Conservation (phyloP, 2,329 filamentous ascomycete species). For the Phialophora macrospora region DNA sequence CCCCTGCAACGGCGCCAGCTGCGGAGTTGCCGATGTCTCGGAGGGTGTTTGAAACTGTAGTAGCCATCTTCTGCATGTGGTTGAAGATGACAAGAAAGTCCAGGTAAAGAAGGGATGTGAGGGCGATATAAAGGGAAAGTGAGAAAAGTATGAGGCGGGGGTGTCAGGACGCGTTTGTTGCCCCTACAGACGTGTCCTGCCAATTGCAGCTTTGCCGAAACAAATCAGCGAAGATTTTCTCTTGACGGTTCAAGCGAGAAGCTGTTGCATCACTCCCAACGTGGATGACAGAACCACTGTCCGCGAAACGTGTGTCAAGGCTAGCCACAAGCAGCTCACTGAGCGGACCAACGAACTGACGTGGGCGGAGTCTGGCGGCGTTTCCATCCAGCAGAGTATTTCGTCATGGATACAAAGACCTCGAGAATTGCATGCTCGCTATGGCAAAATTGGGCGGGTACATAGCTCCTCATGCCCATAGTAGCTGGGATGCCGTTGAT, state of each 20-base stretch:
- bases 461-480: no score
- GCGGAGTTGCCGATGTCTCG: constrained; percentile 26
- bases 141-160: constrained; percentile 11
- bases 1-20: constrained; percentile 22
- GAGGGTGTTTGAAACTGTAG: constrained; percentile 28
- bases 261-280: constrained; percentile 11
- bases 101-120: constrained; percentile 4
- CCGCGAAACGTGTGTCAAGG: background rate
- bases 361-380: background rate
- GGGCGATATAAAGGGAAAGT: constrained; percentile 20
- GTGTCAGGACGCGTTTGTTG: constrained; percentile 11
- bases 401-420: constrained; percentile 6
- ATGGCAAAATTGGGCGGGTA: background rate
- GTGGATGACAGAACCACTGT: background rate
- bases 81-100: constrained; percentile 6
- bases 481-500: no score
- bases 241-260: constrained; percentile 1
- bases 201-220: constrained; percentile 13
- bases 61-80: constrained; percentile 23
- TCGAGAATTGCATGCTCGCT: constrained; percentile 4
- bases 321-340: background rate
- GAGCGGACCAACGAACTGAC: constrained; percentile 5
- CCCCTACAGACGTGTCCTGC: constrained; percentile 10
- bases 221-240: constrained; percentile 10
- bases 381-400: background rate